phyloP scores from a whole-genome alignment of 2,329 filamentous ascomycete species.

The Cladosporium sp. region DNA sequence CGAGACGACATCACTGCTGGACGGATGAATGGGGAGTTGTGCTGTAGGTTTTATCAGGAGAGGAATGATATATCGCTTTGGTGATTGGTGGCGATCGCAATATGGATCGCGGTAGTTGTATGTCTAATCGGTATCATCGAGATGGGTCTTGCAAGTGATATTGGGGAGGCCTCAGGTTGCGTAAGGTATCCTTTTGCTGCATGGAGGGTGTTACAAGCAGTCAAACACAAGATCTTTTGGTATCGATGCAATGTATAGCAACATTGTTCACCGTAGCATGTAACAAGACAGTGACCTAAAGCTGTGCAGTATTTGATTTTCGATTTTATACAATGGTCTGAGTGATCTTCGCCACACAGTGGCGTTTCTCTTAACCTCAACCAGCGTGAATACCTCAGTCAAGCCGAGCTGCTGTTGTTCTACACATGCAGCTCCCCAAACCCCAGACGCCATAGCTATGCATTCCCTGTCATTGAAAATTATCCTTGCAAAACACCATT shows the following conservation, averaged over 20 bases:
- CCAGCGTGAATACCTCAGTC: not conserved
- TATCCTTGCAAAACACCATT: not conserved
- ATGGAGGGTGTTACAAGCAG: too few species aligned
- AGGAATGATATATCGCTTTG: too few species aligned
- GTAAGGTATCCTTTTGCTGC: too few species aligned
- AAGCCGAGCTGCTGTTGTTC: conserved; percentile 1
- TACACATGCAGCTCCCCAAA: not conserved
- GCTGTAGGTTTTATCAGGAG: too few species aligned
- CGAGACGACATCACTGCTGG: not conserved
- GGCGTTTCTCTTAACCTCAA: not conserved
- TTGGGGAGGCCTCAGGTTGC: not conserved
- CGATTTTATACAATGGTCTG: not conserved
- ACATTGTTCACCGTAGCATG: not conserved
- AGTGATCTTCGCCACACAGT: not conserved
- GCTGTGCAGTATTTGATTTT: not conserved
- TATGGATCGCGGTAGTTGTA: not conserved
- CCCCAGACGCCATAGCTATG: conserved; percentile 19
- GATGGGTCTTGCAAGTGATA: not conserved
- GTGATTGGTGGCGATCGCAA: too few species aligned
- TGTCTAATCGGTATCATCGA: not conserved
- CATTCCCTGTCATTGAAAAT: conserved; percentile 3
- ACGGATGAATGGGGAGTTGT: too few species aligned
- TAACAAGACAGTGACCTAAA: not conserved
- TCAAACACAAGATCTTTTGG: too few species aligned
- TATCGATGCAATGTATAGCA: not conserved